Base-by-base conservation (phyloP, 2,329 filamentous ascomycete genomes). In the Penicillium vulpinum region DNA sequence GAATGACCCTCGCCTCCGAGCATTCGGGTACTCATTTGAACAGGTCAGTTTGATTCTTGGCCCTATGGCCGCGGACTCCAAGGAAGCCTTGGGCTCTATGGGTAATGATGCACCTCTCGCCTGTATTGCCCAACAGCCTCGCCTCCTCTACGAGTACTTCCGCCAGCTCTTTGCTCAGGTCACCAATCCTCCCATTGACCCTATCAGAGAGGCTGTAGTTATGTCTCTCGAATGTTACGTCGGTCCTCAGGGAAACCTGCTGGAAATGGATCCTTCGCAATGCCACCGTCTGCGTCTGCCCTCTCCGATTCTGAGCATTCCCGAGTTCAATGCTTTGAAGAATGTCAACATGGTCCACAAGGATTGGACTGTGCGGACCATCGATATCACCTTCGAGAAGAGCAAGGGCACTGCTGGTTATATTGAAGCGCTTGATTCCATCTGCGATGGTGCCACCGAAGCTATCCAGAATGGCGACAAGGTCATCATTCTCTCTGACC, bases 171-270 rank as follows among this genome's bases (percentile, higher is more conserved):
- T 97, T 75, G 93, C 93, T 10, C 93, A 97, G 79, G 93, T 97
- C 74, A 97, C 93, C 60, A 97, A 97, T 77, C 93, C 93, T 65
- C 93, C 93, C 15, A 97, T 97, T 70, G 93, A 97, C 71, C 93
- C 93, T 31, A 97, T 97, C 67, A 85, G 93, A 76, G 93, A 97
- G 82, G 93, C 92, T 28, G 94, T 97, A 69, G 93, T 97, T 76
- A 97, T 97, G 93, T 97, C 93, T 54, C 80, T 97, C 39, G 92
- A 96, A 73, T 95, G 93, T 69, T 97, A 97, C 72, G 90, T 97
- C 66, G 93, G 93, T 47, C 93, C 93, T 44, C 93, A 97, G 77
- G 93, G 93, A 57, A 97, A 97, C 73, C 80, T 97, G 56, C 82
- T 97, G 29, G 92, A 96, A 78, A 97, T 97, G 90, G 88, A 96